Evolutionary conservation across 1,139 yeast species (phyloP).

Genomic region (Chernovozyma aurita): DNA sequence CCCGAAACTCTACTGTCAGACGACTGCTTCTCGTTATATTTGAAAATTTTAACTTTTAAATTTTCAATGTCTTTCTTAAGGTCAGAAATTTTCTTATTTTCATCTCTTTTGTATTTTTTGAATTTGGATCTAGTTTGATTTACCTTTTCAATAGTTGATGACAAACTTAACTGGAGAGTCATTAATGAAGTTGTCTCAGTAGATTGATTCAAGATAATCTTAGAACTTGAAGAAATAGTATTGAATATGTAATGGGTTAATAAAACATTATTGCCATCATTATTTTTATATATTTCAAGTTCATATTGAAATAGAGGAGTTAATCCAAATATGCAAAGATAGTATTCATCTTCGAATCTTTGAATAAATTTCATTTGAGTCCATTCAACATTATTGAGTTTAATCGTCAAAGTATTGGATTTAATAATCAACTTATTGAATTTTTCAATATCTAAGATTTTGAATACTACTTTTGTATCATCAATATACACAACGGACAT

Average conservation of each 20-base stretch:
- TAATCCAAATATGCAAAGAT: constrained; percentile 53
- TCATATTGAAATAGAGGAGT: constrained; percentile 69
- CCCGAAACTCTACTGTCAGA: constrained; percentile 31
- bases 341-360: constrained; percentile 34
- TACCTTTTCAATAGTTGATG: constrained; percentile 55
- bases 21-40: constrained; percentile 21
- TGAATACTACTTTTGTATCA: constrained; percentile 38
- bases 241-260: constrained; percentile 26
- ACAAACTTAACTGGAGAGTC: constrained; percentile 60
- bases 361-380: constrained; percentile 38
- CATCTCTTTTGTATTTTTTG: constrained; percentile 61
- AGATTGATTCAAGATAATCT: constrained; percentile 30
- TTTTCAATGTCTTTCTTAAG: constrained; percentile 56
- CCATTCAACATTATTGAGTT: constrained; percentile 64
- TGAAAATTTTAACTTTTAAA: constrained; percentile 45
- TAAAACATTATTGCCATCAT: not conserved
- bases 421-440: constrained; percentile 9
- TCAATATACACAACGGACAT: constrained; percentile 28
- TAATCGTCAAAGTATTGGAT: constrained; percentile 37
- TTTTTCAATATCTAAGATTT: constrained; percentile 27
- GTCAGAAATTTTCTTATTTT: constrained; percentile 49
- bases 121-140: constrained; percentile 45
- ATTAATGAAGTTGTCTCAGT: constrained; percentile 46
- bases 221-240: constrained; percentile 31
- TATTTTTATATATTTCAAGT: constrained; percentile 47